Base-by-base conservation (phyloP, 345 rosid genomes). In the Excoecaria agallocha region DNA sequence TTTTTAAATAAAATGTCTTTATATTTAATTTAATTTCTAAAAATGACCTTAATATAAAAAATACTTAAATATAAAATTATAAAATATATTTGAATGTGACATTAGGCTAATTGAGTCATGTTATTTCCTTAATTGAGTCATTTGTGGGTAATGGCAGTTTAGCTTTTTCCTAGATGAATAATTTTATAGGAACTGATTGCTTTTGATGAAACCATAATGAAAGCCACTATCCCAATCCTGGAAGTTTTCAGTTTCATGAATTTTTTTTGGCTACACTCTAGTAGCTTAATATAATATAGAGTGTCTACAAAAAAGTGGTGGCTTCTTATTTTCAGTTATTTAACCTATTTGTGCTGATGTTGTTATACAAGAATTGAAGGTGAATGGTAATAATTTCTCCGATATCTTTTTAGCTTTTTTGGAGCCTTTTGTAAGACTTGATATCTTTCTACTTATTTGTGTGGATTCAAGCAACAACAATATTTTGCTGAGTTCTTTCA, bases 341-440 rank as follows among this genome's bases (percentile, higher is more conserved):
- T 35, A 12, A 39, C 54, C n/a, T 48, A 15, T 9, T 15, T 51
- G 49, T 64, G 62, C 3, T 48, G 55, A 35, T 51, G 43, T 51
- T 60, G 39, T 60, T 65, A 20, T 48, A 8, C 15, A 43, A 22
- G 12, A 48, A 15, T 10, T 38, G 17, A 39, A 70, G 56, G 12
- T 30, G 6, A 56, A 30, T 64, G 61, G 64, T 35, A 12, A 46
- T 48, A 39, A 20, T 22, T 68, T 66, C 30, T 52, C 22, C 64
- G 66, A 58, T 43, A 89, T 80, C 94, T 98, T 66, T 98, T 98
- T 87, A 74, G 99, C 99, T 46, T 95, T 93, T 86, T 79, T 95
- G 84, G 99, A 95, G 90, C 98, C 99, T 84, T 95, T 87, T 85
- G 99, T 95, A 88, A 88, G 94, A 77, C 64, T n/a, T 81, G 20